phyloP scores from a whole-genome alignment of 257 asterid species.

The Handroanthus guayacan region DNA sequence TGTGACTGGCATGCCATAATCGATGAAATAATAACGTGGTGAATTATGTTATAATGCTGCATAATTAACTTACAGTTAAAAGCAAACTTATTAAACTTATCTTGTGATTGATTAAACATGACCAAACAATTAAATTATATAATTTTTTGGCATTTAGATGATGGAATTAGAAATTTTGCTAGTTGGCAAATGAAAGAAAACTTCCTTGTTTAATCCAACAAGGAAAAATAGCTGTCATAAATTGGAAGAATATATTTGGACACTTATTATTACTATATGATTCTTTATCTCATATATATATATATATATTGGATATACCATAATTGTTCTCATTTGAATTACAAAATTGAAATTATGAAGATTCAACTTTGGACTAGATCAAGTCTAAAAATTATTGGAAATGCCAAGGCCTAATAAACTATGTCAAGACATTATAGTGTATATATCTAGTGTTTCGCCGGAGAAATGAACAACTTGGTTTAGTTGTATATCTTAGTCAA shows the following conservation, averaged over 20 bases:
- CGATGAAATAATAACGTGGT: too few relatives aligned
- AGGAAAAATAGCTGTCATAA: neutral
- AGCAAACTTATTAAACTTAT: neutral
- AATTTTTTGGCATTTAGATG: neutral
- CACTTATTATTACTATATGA: neutral
- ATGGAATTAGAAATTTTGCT: neutral
- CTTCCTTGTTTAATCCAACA: neutral
- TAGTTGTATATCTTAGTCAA: neutral
- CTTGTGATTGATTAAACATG: neutral
- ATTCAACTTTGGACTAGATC: neutral
- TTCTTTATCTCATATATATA: neutral
- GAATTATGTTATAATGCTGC: too few relatives aligned
- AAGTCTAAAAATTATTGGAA: neutral
- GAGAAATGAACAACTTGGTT: conserved; percentile 11
- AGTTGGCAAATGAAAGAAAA: neutral
- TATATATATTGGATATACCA: neutral
- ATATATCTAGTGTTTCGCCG: too few relatives aligned
- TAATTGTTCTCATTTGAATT: neutral
- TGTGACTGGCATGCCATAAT: too few relatives aligned
- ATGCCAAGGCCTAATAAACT: neutral
- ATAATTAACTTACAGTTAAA: too few relatives aligned
- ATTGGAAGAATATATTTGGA: neutral
- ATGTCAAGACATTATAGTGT: too few relatives aligned
- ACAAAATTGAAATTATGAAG: neutral
- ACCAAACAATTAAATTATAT: neutral